Evolutionary conservation across 371 early-diverging fungal genomes (phyloP).

Genomic region (Synchytrium microbalum): DNA sequence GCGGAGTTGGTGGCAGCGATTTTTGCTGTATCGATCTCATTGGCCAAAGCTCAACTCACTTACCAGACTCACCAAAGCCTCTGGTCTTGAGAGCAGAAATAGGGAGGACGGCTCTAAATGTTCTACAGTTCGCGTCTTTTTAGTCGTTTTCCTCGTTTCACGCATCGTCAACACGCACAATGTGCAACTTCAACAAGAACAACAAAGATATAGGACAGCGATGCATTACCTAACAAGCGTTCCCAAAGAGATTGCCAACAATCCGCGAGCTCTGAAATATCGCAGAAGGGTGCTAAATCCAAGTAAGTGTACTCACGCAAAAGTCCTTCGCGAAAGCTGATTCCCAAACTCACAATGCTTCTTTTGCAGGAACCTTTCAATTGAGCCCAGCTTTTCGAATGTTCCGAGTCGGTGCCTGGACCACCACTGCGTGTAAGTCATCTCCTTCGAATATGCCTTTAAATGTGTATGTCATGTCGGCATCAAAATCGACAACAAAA

Average conservation of each 20-base stretch:
- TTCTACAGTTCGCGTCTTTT: too few relatives aligned
- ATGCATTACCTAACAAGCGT: slow-evolving; percentile 16
- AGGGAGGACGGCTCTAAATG: too few relatives aligned
- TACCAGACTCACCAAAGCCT: too few relatives aligned
- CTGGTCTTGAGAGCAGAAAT: too few relatives aligned
- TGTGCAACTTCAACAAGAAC: too few relatives aligned
- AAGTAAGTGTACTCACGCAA: slow-evolving; percentile 11
- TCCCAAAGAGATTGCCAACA: slow-evolving; percentile 16
- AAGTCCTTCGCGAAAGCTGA: background rate
- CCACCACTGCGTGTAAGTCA: slow-evolving; percentile 4
- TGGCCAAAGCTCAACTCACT: too few relatives aligned
- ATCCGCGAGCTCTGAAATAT: slow-evolving; percentile 15
- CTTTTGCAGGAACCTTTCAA: slow-evolving; percentile 5
- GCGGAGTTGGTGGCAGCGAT: too few relatives aligned
- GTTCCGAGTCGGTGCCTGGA: slow-evolving; percentile 1
- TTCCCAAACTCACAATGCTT: slow-evolving; percentile 10
- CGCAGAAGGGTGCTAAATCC: slow-evolving; percentile 22
- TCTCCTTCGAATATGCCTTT: background rate
- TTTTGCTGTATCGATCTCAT: too few relatives aligned
- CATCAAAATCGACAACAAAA: background rate
- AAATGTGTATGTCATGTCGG: background rate
- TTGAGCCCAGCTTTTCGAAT: background rate
- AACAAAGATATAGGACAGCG: too few relatives aligned
- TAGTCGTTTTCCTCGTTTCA: too few relatives aligned
- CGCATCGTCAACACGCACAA: too few relatives aligned